Percentiles rank a stretch among this genome's conserved stretches.
phyloP scores from a whole-genome alignment of 768 basidiomycete genomes.

The Tulasnella sp. region DNA sequence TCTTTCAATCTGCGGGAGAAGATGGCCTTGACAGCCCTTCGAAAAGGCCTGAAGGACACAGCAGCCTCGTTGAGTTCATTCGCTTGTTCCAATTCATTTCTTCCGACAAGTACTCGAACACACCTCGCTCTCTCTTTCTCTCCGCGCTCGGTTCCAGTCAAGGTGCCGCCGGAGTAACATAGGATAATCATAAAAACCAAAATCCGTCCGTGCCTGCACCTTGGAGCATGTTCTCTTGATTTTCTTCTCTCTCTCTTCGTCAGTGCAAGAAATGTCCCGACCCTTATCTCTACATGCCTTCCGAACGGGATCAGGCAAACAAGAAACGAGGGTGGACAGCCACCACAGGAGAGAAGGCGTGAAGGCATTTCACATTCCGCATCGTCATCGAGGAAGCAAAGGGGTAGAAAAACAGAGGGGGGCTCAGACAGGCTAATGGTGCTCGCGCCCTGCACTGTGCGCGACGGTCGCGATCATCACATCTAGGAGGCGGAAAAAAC shows the following conservation, averaged over 20 bases:
- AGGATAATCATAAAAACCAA: background rate
- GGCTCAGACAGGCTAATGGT: background rate
- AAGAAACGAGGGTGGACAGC: background rate
- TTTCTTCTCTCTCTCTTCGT: background rate
- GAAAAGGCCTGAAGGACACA: background rate
- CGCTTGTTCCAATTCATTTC: background rate
- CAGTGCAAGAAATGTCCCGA: background rate
- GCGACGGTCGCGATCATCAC: background rate
- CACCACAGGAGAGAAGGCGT: background rate
- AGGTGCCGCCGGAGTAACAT: background rate
- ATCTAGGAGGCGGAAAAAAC: background rate
- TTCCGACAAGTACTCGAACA: background rate
- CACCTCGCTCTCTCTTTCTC: too few relatives aligned
- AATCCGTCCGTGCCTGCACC: background rate
- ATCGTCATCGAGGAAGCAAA: background rate
- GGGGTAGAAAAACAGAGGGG: background rate
- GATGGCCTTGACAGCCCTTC: background rate
- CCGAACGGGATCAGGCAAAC: background rate
- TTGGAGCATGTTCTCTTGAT: background rate
- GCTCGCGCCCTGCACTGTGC: background rate
- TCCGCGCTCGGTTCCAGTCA: background rate
- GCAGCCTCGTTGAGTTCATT: background rate
- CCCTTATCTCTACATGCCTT: slow-evolving; percentile 2
- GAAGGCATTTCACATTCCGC: background rate
- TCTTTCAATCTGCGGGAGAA: background rate